Evolutionary conservation across 1,284 basidiomycete species (phyloP).

Genomic region (Polyporus tsugae): DNA sequence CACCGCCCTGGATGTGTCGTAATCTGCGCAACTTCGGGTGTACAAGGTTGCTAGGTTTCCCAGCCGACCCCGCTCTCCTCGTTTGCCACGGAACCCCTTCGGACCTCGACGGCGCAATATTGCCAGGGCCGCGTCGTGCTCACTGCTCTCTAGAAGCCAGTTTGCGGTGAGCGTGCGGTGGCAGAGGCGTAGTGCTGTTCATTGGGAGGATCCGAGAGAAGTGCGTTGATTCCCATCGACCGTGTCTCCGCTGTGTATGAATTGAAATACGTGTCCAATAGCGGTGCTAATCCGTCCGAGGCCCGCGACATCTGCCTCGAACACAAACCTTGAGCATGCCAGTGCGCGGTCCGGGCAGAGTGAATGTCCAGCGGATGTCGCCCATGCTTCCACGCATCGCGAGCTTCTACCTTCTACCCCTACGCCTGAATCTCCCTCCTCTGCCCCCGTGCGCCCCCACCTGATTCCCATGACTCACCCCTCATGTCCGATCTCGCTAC

Average conservation of each 20-base stretch:
- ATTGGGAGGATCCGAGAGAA: constrained; percentile 18
- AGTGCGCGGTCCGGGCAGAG: constrained; percentile 26
- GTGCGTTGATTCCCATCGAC: constrained; percentile 26
- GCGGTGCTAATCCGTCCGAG: constrained; percentile 27
- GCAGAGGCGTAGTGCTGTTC: constrained; percentile 5
- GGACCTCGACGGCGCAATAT: constrained; percentile 7
- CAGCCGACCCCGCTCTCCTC: constrained; percentile 20
- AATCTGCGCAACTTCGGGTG: constrained; percentile 22
- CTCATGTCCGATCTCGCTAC: constrained; percentile 30
- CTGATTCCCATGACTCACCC: constrained; percentile 28
- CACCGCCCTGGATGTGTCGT: constrained; percentile 13
- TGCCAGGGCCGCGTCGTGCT: neutral
- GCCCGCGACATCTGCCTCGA: constrained; percentile 23
- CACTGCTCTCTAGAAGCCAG: neutral
- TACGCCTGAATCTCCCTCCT: constrained; percentile 29
- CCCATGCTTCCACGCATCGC: constrained; percentile 30
- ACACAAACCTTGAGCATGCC: constrained; percentile 24
- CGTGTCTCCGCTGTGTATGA: constrained; percentile 24
- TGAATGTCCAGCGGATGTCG: constrained; percentile 30
- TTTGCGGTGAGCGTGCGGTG: constrained; percentile 3
- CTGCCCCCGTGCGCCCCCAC: constrained; percentile 20
- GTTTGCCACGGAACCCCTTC: constrained; percentile 5
- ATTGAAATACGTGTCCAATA: constrained; percentile 22
- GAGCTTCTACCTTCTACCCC: constrained; percentile 22
- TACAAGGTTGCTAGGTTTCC: constrained; percentile 27